Conservation (phyloP, 257 asterid species). For the Dorcoceras hygrometricum region DNA sequence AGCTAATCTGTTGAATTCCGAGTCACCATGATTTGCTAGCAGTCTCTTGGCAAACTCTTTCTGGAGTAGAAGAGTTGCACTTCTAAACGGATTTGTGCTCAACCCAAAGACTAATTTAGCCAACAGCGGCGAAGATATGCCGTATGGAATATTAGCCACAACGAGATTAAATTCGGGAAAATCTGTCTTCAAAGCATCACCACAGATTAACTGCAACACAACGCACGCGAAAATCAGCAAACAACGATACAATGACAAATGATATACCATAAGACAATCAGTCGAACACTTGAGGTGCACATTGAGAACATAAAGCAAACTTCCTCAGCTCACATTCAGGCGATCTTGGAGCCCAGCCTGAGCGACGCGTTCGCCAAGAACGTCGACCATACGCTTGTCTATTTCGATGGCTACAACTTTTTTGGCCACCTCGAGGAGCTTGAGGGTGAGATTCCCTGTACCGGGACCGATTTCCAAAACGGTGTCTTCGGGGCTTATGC, state of each 20-base stretch:
- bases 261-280: slow-evolving; percentile 34
- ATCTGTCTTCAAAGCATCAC: slow-evolving; percentile 71
- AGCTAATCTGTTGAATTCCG: slow-evolving; percentile 76
- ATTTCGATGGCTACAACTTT: slow-evolving; percentile 74
- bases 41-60: slow-evolving; percentile 86
- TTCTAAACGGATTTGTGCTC: slow-evolving; percentile 48
- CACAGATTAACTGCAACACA: slow-evolving; percentile 52
- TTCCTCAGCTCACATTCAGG: slow-evolving; percentile 47
- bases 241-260: background rate
- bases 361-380: slow-evolving; percentile 56
- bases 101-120: slow-evolving; percentile 67
- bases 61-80: slow-evolving; percentile 77
- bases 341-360: slow-evolving; percentile 50
- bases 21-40: slow-evolving; percentile 77
- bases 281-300: slow-evolving; percentile 37
- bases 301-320: background rate
- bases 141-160: slow-evolving; percentile 92
- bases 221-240: background rate
- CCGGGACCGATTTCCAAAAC: slow-evolving; percentile 97
- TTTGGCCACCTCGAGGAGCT: slow-evolving; percentile 73
- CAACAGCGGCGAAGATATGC: slow-evolving; percentile 80
- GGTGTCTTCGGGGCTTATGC: slow-evolving; percentile 61
- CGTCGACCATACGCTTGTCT: slow-evolving; percentile 79
- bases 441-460: slow-evolving; percentile 87
- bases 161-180: slow-evolving; percentile 77